phyloP scores from a whole-genome alignment of 2,329 filamentous ascomycete genomes.

The Arthrobotrys sinensis region DNA sequence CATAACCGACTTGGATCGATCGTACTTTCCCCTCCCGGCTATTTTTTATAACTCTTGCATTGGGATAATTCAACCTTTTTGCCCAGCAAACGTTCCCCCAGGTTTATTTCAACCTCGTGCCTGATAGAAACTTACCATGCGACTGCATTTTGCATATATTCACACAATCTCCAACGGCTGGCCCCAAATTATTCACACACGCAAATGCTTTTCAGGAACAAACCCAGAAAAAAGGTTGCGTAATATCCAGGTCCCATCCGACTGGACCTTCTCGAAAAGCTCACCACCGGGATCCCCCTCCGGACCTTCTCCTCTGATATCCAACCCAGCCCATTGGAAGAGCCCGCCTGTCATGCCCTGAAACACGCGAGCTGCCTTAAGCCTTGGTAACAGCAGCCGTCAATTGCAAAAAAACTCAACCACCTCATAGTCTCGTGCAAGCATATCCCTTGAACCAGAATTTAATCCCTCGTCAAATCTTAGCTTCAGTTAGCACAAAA shows the following conservation, averaged over 20 bases:
- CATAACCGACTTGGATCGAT: constrained; percentile 49
- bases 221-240: constrained; percentile 29
- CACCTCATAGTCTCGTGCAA: not conserved
- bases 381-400: constrained; percentile 51
- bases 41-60: constrained; percentile 51
- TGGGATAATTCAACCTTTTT: constrained; percentile 18
- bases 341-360: constrained; percentile 60
- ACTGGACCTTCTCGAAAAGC: constrained; percentile 58
- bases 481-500: constrained; percentile 37
- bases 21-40: constrained; percentile 41
- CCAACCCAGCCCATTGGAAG: constrained; percentile 39
- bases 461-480: constrained; percentile 59
- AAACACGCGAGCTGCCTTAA: constrained; percentile 58
- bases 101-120: constrained; percentile 13
- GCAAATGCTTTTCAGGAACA: not conserved
- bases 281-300: constrained; percentile 24
- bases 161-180: constrained; percentile 12
- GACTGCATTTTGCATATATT: constrained; percentile 31
- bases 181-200: not conserved
- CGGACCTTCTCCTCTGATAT: constrained; percentile 34
- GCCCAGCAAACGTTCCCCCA: not conserved
- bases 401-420: constrained; percentile 7
- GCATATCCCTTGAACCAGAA: constrained; percentile 49
- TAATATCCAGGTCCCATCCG: constrained; percentile 45
- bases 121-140: constrained; percentile 9